Evolutionary conservation across 73 alveolate species (phyloP).

Genomic region (Paramecium biaurelia): DNA sequence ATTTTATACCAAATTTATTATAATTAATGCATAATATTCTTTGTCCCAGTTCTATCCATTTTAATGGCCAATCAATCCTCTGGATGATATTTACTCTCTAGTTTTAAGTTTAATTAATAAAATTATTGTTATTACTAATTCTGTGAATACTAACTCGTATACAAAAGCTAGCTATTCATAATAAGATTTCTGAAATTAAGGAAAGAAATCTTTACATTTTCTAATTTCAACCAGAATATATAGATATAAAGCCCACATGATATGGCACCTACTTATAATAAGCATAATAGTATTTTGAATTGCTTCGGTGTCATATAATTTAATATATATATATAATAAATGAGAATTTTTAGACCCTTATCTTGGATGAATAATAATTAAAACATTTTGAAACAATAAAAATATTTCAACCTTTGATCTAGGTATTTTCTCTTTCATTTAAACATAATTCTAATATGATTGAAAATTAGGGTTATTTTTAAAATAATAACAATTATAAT

Average conservation of each 20-base stretch:
- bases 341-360: background rate
- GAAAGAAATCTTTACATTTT: background rate
- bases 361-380: background rate
- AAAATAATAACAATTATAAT: no score
- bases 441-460: background rate
- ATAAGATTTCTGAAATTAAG: background rate
- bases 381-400: background rate
- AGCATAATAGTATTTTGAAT: background rate
- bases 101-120: background rate
- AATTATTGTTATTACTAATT: background rate
- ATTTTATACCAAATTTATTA: conserved; percentile 17
- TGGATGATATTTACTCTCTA: background rate
- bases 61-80: background rate
- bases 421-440: no score
- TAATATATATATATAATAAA: background rate
- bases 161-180: conserved; percentile 19
- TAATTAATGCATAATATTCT: conserved; percentile 27
- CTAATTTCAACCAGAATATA: background rate
- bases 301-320: background rate
- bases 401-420: background rate
- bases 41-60: background rate
- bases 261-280: background rate
- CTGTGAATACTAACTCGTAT: background rate
- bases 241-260: background rate
- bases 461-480: background rate